phyloP scores from a whole-genome alignment of 306 rosid genomes.

The Abrus precatorius region DNA sequence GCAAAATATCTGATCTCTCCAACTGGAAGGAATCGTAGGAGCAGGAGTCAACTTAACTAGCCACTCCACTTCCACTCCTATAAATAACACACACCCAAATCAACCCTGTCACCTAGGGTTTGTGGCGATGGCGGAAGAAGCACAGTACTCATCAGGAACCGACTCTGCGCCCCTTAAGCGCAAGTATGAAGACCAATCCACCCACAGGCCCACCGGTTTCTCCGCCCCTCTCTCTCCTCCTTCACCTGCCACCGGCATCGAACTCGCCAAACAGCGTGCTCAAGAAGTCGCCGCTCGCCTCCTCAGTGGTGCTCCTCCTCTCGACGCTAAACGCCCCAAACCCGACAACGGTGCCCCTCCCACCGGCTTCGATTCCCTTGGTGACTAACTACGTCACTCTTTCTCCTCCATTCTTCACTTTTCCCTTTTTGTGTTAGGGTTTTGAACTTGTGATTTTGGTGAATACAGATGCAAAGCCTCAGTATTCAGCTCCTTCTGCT shows the following conservation, averaged over 20 bases:
- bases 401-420: constrained; percentile 6
- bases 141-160: constrained; percentile 34
- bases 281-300: constrained; percentile 96
- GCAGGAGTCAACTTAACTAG: no score
- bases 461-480: constrained; percentile 68
- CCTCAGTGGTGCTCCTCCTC: constrained; percentile 53
- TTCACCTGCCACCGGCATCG: constrained; percentile 64
- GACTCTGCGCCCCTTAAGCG: constrained; percentile 67
- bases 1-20: no score
- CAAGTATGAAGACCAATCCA: constrained; percentile 78
- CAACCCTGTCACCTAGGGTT: constrained; percentile 23
- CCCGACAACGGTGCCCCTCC: constrained; percentile 72
- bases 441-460: not conserved
- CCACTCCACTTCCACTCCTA: no score
- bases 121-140: constrained; percentile 49
- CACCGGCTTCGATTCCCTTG: constrained; percentile 72
- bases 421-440: constrained; percentile 13
- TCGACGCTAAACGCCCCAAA: constrained; percentile 79
- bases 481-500: constrained; percentile 43
- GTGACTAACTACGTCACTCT: constrained; percentile 54
- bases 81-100: not conserved
- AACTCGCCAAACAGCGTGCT: constrained; percentile 85
- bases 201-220: constrained; percentile 75
- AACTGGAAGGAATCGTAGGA: no score
- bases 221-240: constrained; percentile 85